phyloP scores from a whole-genome alignment of 1,139 yeast genomes.

The Tardiomyces blankii region DNA sequence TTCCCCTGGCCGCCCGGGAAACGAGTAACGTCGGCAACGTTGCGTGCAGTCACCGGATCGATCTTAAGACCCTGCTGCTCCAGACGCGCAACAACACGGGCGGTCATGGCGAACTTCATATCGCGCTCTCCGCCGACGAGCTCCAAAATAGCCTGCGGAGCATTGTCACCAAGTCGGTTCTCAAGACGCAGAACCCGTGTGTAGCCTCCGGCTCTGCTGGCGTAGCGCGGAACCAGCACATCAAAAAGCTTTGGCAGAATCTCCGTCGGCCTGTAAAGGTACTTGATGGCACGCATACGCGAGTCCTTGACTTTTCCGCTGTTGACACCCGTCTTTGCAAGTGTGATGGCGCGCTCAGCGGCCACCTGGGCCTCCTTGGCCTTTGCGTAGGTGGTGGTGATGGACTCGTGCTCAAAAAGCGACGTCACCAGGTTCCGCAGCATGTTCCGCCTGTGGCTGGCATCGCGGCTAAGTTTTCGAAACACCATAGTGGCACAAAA shows the following conservation, averaged over 20 bases:
- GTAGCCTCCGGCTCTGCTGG: conserved; percentile 62
- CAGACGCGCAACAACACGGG: conserved; percentile 70
- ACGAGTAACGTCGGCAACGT: conserved; percentile 44
- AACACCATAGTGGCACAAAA: conserved; percentile 23
- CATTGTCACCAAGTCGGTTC: conserved; percentile 81
- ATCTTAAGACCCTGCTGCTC: conserved; percentile 54
- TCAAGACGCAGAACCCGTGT: conserved; percentile 79
- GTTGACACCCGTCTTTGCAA: conserved; percentile 1
- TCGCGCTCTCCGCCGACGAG: conserved; percentile 74
- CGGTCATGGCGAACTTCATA: conserved; percentile 65
- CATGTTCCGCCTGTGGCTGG: conserved; percentile 42
- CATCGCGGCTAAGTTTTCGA: conserved; percentile 25
- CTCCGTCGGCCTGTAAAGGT: conserved; percentile 32
- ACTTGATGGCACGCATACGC: conserved; percentile 8
- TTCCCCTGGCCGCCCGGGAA: conserved; percentile 36
- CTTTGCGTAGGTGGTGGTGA: conserved; percentile 60
- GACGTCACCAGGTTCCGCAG: conserved; percentile 54
- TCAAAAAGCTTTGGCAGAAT: conserved; percentile 51
- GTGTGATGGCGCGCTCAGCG: conserved; percentile 44
- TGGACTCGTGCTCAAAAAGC: conserved; percentile 55
- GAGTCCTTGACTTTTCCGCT: neutral
- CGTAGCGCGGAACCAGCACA: conserved; percentile 55
- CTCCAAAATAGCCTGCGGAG: conserved; percentile 84
- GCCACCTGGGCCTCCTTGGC: conserved; percentile 53
- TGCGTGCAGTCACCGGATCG: conserved; percentile 48